These are phyloP conservation scores for Helotiales sp. DNA, from an alignment of 2,329 filamentous ascomycete genomes.

Conservation along the genomic window DNA sequence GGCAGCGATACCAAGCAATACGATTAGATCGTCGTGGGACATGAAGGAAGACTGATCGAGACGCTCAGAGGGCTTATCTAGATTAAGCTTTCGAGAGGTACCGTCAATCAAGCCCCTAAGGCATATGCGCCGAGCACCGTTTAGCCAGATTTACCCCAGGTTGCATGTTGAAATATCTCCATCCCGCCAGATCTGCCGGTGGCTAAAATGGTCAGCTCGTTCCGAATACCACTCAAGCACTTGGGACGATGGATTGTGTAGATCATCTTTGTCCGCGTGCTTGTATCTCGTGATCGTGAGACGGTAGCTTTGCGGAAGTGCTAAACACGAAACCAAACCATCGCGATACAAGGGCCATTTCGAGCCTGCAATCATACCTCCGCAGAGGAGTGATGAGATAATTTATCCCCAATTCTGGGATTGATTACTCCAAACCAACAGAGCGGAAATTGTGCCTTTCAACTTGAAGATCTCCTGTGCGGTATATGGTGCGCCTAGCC, in stretches of 20 bases:
- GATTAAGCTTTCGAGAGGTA: constrained; percentile 4
- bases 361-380: constrained; percentile 9
- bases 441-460: not conserved
- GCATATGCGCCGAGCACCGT: not conserved
- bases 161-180: not conserved
- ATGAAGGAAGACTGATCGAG: not conserved
- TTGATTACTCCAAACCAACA: constrained; percentile 5
- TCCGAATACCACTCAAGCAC: not conserved
- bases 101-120: not conserved
- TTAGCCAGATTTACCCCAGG: constrained; percentile 1
- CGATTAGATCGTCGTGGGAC: not conserved
- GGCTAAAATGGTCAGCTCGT: not conserved
- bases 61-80: not conserved
- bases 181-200: not conserved
- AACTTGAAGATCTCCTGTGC: not conserved
- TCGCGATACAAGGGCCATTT: not conserved
- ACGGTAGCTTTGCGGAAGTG: not conserved
- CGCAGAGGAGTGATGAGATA: not conserved
- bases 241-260: not conserved
- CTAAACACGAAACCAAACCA: not conserved
- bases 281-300: not conserved
- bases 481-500: not conserved
- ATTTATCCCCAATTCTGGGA: not conserved
- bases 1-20: constrained; percentile 1
- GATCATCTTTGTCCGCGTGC: not conserved